phyloP scores from a whole-genome alignment of 768 basidiomycete species.

The Chalciporus piperatus region DNA sequence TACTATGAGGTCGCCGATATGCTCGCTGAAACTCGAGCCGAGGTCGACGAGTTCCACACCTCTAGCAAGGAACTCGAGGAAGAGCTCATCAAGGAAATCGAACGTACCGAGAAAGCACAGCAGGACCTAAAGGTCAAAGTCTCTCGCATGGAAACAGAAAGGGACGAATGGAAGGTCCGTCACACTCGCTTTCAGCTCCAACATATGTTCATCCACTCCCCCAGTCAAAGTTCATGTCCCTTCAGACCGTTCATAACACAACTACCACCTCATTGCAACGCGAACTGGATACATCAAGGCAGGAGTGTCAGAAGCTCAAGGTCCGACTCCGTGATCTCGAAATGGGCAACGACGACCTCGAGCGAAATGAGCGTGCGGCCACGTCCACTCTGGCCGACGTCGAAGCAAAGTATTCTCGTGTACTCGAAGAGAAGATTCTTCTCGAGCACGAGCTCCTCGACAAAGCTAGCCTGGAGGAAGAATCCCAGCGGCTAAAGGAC shows the following conservation, averaged over 20 bases:
- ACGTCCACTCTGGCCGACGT: slow-evolving; percentile 79
- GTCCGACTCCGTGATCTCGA: slow-evolving; percentile 84
- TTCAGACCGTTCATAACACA: slow-evolving; percentile 88
- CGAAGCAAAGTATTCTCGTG: slow-evolving; percentile 85
- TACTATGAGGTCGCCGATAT: slow-evolving; percentile 83
- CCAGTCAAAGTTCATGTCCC: slow-evolving; percentile 79
- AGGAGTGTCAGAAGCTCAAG: slow-evolving; percentile 68
- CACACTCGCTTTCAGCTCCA: slow-evolving; percentile 4
- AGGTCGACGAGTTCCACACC: slow-evolving; percentile 84
- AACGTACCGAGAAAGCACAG: slow-evolving; percentile 81
- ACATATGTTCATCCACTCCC: slow-evolving; percentile 5
- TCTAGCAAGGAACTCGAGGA: slow-evolving; percentile 91
- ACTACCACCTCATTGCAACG: slow-evolving; percentile 89
- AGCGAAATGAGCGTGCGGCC: slow-evolving; percentile 88
- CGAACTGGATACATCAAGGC: slow-evolving; percentile 79
- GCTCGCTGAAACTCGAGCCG: slow-evolving; percentile 77
- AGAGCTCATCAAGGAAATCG: slow-evolving; percentile 88
- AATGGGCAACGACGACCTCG: slow-evolving; percentile 97
- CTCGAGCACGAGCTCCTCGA: slow-evolving; percentile 93
- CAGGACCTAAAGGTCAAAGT: slow-evolving; percentile 75
- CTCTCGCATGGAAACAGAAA: slow-evolving; percentile 65
- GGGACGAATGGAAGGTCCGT: slow-evolving; percentile 91
- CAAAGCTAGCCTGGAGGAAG: slow-evolving; percentile 88
- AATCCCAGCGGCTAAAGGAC: slow-evolving; percentile 86
- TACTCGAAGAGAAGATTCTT: slow-evolving; percentile 94